Base-by-base conservation (phyloP, 1,284 basidiomycete species). In the Pterula multifida region DNA sequence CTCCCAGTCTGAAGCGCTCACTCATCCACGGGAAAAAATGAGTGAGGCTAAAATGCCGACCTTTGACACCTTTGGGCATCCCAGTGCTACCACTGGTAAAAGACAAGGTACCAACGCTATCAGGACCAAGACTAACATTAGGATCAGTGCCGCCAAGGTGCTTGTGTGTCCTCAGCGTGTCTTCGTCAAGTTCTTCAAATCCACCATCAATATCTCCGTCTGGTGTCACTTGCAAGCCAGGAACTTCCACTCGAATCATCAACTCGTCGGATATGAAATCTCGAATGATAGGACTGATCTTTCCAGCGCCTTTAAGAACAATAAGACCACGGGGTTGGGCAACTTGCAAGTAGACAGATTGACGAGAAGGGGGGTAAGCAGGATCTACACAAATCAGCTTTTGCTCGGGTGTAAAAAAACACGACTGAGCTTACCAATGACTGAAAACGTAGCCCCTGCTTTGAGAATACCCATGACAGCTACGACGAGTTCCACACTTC, bases 21-120 rank as follows among this genome's bases (percentile, higher is more conserved):
- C 87, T 86, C 96, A 99, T 98, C 96, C 96, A 99, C 2, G 95
- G 95, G 81, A 98, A 98, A 76, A 98, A 99, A 67, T 98, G 96
- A 0, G 96, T 99, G 57, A 99, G 72, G 57, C 88, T 92, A 67
- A 89, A 97, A 65, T 99, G 96, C 45, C 96, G 74, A 0, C 96
- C 96, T 59, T 82, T 81, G 46, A 99, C 95, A 42, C 96, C 96
- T 70, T 99, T 98, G 1, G 96, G 96, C 50, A 98, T 94, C 47
- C 96, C 96, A 0, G 96, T 98, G 56, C 90, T 95, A 48, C 96
- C 96, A 55, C 90, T 95, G 1, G 96, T 99, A 69, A 99, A 99
- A 0, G 90, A 93, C 17, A 99, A 71, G 0, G 96, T 99, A 0
- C 90, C 96, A 26, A 96, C 73, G 55, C 90, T 95, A 63, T 99